Conservation (phyloP, 148 eudicot species). For the Beta vulgaris region DNA sequence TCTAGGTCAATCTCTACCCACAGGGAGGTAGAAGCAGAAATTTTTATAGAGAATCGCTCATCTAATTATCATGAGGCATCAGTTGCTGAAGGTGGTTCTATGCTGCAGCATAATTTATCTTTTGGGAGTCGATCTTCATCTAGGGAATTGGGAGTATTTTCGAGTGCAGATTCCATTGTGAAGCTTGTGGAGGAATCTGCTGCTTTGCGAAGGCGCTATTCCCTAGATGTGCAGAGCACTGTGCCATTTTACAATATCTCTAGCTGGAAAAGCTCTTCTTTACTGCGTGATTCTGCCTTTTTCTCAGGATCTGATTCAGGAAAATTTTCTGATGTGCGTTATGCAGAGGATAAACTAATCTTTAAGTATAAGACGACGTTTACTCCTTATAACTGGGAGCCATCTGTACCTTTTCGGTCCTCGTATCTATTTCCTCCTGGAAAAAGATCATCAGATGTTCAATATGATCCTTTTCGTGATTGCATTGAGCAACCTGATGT, state of each 20-base stretch:
- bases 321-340: conserved; percentile 18
- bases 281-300: conserved; percentile 35
- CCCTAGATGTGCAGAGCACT: conserved; percentile 29
- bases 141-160: conserved; percentile 23
- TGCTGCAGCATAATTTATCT: conserved; percentile 17
- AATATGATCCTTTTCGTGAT: conserved; percentile 67
- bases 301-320: conserved; percentile 40
- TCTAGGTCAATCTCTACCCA: conserved; percentile 22
- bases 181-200: conserved; percentile 38
- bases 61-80: conserved; percentile 27
- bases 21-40: conserved; percentile 35
- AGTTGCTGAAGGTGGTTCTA: conserved; percentile 24
- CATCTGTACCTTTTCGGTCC: conserved; percentile 75
- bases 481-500: conserved; percentile 48
- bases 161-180: conserved; percentile 30
- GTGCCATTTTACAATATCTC: conserved; percentile 23
- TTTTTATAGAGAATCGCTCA: conserved; percentile 26
- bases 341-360: conserved; percentile 30
- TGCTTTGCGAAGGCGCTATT: conserved; percentile 31
- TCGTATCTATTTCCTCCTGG: conserved; percentile 43
- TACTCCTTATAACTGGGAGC: conserved; percentile 73
- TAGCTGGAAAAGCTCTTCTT: conserved; percentile 35
- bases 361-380: conserved; percentile 34
- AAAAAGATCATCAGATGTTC: conserved; percentile 44
- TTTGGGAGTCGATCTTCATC: conserved; percentile 23